Evolutionary conservation across 176 grass and related monocot species (phyloP), one percentile per base, ranked within the genome.

Genomic region (Tuctoria greenei): DNA sequence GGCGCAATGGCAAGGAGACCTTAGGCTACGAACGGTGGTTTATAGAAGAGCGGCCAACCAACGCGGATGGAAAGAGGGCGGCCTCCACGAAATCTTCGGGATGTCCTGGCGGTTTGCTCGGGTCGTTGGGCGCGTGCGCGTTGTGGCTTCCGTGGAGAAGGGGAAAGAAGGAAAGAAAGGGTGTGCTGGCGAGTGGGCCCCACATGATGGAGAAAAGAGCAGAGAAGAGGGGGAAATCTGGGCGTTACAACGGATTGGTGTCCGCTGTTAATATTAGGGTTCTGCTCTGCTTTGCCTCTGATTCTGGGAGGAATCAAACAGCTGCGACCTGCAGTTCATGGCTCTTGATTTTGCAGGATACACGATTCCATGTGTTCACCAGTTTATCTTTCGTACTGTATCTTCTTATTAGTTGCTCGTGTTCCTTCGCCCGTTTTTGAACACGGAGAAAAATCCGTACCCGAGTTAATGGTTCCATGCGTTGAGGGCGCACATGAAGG

Each of bases 401-500:
- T 68, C 38, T 44, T 40, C 9, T 23, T 63, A 40, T 42, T 18
- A 64, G 43, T 44, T 57, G 9, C 27, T 34, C 72, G 63, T 71
- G 72, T 2, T 26, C 71, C 49, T 17, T 66, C 58, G 27, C 49
- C 50, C 50, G 28, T 69, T 72, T 23, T n/a, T n/a, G n/a, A 6
- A 47, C 47, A 10, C 40, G 58, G 5, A 25, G 12, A n/a, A n/a
- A 49, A 46, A 50, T n/a, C n/a, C 11, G 46, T 81, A 50, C 71
- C 47, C 14, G 69, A 73, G 51, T 68, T 77, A 71, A 73, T 84
- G 71, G 42, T 38, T 82, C 44, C 82, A 77, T 92, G 67, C 64
- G 5, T 17, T 76, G 74, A 65, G 74, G 74, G 61, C 21, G 86
- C 85, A 93, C 87, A 90, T 76, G 87, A 83, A 82, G 81, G 85